A percentile compares a stretch with the other conserved stretches of the same genome.
Evolutionary conservation across 2,329 filamentous ascomycete species (phyloP).

Genomic region (Lasiodiplodia sp.): DNA sequence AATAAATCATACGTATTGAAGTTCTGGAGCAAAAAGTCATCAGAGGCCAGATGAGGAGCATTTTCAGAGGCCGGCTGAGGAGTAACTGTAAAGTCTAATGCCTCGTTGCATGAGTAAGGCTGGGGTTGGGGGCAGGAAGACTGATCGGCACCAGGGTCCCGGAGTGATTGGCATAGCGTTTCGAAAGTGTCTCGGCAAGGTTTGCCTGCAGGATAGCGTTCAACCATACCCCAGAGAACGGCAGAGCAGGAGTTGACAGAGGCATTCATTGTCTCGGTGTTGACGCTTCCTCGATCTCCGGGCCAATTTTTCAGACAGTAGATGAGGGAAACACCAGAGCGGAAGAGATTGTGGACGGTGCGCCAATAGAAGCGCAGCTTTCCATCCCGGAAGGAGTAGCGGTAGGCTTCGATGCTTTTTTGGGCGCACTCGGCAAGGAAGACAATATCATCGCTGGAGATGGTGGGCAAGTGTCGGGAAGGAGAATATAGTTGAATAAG

Average conservation of each 20-base stretch:
- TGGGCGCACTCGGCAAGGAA: background rate
- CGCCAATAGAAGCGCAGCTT: constrained; percentile 14
- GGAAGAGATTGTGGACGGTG: constrained; percentile 1
- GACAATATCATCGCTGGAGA: background rate
- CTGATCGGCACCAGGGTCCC: background rate
- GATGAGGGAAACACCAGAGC: constrained; percentile 3
- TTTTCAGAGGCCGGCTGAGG: background rate
- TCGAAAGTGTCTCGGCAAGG: constrained; percentile 14
- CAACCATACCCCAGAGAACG: constrained; percentile 10
- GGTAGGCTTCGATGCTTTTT: constrained; percentile 4
- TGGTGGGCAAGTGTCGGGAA: background rate
- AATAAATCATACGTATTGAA: background rate
- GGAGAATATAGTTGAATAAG: background rate
- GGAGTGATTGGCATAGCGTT: background rate
- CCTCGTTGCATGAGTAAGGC: background rate
- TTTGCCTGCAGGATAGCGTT: background rate
- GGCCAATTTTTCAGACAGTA: constrained; percentile 10
- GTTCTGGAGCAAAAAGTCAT: background rate
- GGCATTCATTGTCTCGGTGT: background rate
- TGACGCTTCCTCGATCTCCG: background rate
- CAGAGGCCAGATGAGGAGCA: background rate
- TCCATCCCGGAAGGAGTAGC: background rate
- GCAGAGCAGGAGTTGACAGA: constrained; percentile 7
- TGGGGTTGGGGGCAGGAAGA: background rate
- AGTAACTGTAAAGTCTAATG: background rate